Evolutionary conservation across 2,329 filamentous ascomycete species (phyloP).

Genomic region (Pseudonectria buxi): DNA sequence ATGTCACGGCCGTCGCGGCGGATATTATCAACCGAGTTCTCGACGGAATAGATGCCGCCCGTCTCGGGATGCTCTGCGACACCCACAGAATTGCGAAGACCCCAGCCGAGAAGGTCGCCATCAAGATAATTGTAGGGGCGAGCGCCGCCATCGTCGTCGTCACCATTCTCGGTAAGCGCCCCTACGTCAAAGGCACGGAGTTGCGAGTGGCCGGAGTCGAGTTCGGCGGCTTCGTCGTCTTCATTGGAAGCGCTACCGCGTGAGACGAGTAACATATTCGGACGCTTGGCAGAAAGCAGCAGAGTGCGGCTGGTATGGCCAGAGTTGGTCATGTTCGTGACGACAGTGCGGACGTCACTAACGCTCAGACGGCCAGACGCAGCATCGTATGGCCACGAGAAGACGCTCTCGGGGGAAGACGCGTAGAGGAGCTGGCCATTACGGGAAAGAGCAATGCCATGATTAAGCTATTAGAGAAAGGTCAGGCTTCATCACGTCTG

Average conservation of each 20-base stretch:
- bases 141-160: conserved; percentile 7
- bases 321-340: conserved; percentile 54
- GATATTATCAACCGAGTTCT: conserved; percentile 65
- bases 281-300: conserved; percentile 48
- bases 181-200: conserved; percentile 52
- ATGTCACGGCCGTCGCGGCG: conserved; percentile 52
- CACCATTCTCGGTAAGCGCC: conserved; percentile 18
- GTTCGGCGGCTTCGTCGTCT: conserved; percentile 46
- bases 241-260: conserved; percentile 59
- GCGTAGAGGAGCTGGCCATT: conserved; percentile 50
- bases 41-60: conserved; percentile 53
- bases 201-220: conserved; percentile 55
- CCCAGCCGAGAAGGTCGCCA: conserved; percentile 54
- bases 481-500: too few species aligned
- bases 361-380: conserved; percentile 35
- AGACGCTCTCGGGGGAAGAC: conserved; percentile 53
- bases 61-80: conserved; percentile 54
- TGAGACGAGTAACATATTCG: conserved; percentile 56
- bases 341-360: conserved; percentile 39
- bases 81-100: conserved; percentile 65
- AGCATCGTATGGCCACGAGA: conserved; percentile 59
- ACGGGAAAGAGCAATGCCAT: conserved; percentile 46
- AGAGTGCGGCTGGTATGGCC: conserved; percentile 64
- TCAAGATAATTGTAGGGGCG: conserved; percentile 39
- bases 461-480: conserved; percentile 38